A percentile compares a stretch with the other conserved stretches of the same genome.
These are phyloP conservation scores for Sugiyamaella novakii DNA, from an alignment of 1,139 yeast species.

Conservation along the genomic window DNA sequence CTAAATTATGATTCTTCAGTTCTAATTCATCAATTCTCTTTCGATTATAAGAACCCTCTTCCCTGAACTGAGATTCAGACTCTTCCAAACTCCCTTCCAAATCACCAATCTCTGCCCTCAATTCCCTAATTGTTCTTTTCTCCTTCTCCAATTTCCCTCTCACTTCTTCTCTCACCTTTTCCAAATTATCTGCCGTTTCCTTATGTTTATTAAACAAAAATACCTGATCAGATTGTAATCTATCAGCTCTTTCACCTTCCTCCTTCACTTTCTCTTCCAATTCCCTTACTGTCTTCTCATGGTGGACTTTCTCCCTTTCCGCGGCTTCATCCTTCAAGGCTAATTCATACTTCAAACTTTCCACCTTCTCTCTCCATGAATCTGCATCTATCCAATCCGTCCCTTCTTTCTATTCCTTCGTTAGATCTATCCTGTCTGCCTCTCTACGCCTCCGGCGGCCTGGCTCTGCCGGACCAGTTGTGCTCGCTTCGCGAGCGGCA, in stretches of 20 bases:
- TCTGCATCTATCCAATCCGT: slow-evolving; percentile 12
- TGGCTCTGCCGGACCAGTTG: slow-evolving; percentile 13
- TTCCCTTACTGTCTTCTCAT: slow-evolving; percentile 40
- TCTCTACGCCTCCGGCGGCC: slow-evolving; percentile 4
- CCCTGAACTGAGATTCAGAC: slow-evolving; percentile 24
- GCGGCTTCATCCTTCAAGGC: slow-evolving; percentile 38
- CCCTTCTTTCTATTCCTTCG: background rate
- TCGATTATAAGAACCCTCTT: slow-evolving; percentile 17
- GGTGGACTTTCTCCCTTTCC: slow-evolving; percentile 40
- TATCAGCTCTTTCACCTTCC: slow-evolving; percentile 41
- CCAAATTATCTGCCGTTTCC: slow-evolving; percentile 40
- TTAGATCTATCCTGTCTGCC: background rate
- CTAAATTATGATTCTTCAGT: slow-evolving; percentile 26
- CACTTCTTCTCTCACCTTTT: slow-evolving; percentile 37
- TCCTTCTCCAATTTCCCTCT: slow-evolving; percentile 31
- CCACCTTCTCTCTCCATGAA: slow-evolving; percentile 27
- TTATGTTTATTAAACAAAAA: slow-evolving; percentile 48
- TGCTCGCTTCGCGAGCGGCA: no score
- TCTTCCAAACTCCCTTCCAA: slow-evolving; percentile 27
- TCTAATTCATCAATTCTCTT: slow-evolving; percentile 25
- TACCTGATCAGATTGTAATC: slow-evolving; percentile 45
- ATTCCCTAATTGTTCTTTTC: slow-evolving; percentile 30
- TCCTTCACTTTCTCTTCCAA: slow-evolving; percentile 39
- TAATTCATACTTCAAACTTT: slow-evolving; percentile 42
- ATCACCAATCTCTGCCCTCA: slow-evolving; percentile 21